Percentiles rank a stretch among this genome's conserved stretches.
These are phyloP conservation scores for Trichoderma harzianum DNA, from an alignment of 2,329 filamentous ascomycete species.

Conservation along the genomic window DNA sequence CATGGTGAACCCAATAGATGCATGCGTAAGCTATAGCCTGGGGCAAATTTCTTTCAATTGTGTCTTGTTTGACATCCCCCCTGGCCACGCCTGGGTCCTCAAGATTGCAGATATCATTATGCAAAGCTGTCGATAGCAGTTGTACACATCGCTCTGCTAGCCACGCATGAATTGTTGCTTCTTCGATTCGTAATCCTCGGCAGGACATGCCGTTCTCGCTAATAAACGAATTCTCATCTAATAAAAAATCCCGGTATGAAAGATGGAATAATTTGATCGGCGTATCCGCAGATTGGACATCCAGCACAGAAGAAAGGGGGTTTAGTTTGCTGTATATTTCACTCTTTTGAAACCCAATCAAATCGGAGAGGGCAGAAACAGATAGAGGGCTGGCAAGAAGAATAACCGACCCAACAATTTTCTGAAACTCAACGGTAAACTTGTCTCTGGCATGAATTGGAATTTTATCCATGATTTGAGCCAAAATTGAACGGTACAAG, in stretches of 20 bases:
- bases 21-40: neutral
- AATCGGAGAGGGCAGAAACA: neutral
- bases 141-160: neutral
- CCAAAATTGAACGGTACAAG: neutral
- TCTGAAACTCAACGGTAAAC: conserved; percentile 23
- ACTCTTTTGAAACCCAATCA: neutral
- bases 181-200: neutral
- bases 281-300: neutral
- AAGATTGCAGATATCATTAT: neutral
- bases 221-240: neutral
- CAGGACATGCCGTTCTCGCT: neutral
- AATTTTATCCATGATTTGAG: neutral
- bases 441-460: neutral
- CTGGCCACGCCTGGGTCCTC: neutral
- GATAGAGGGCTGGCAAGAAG: neutral
- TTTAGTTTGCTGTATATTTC: neutral
- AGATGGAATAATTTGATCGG: neutral
- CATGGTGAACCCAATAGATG: neutral
- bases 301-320: neutral
- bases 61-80: neutral
- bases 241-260: neutral
- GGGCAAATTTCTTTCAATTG: neutral
- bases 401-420: neutral
- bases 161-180: neutral
- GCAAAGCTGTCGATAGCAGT: neutral